These are phyloP conservation scores for Cryptococcus sp. DNA, from an alignment of 1,284 basidiomycete species.

Conservation along the genomic window DNA sequence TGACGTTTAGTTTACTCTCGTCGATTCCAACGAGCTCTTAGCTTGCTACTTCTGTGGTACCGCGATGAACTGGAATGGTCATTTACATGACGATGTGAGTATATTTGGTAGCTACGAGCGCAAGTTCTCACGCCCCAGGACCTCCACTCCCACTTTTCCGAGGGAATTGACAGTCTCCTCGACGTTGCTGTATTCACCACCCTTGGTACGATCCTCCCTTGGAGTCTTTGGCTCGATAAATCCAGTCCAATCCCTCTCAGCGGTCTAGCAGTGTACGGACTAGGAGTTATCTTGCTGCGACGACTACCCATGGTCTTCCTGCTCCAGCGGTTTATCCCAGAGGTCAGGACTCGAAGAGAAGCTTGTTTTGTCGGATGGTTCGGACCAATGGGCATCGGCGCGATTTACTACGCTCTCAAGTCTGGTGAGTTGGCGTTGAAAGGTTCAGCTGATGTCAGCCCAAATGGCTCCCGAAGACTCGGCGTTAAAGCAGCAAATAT, in stretches of 20 bases:
- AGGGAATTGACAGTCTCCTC: constrained; percentile 23
- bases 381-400: constrained; percentile 26
- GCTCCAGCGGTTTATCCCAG: constrained; percentile 12
- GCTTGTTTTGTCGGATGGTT: constrained; percentile 23
- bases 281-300: constrained; percentile 12
- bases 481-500: constrained; percentile 16
- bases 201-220: constrained; percentile 21
- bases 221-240: constrained; percentile 15
- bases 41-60: constrained; percentile 22
- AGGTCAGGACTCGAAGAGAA: constrained; percentile 17
- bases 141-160: constrained; percentile 22
- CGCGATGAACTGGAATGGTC: constrained; percentile 18
- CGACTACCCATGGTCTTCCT: constrained; percentile 15
- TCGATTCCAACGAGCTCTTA: constrained; percentile 20
- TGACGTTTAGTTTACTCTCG: constrained; percentile 10
- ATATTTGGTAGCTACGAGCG: too few species aligned
- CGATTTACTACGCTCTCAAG: constrained; percentile 23
- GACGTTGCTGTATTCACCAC: constrained; percentile 24
- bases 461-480: constrained; percentile 9
- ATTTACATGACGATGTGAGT: constrained; percentile 15
- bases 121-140: constrained; percentile 2
- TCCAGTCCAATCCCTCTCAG: constrained; percentile 5
- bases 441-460: constrained; percentile 2
- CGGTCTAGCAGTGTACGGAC: constrained; percentile 11
- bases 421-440: constrained; percentile 5